Base-by-base conservation (phyloP, 495 filamentous ascomycete species). In the Penicillium macrosclerotiorum region DNA sequence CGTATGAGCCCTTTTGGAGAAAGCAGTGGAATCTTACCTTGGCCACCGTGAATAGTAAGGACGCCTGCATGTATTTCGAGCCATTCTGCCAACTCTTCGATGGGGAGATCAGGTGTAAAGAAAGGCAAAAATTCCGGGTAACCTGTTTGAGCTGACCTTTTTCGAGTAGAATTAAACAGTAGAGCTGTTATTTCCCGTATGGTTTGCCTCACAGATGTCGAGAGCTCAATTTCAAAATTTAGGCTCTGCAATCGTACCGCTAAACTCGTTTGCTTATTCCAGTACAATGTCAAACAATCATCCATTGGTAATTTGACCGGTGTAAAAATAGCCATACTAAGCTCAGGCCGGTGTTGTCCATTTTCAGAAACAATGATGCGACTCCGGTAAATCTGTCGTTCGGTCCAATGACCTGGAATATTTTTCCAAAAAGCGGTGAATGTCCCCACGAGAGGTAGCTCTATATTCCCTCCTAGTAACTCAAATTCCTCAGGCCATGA, bases 11-110 rank as follows among this genome's bases (percentile, higher is more conserved):
- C 38, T 9, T 12, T 27, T 5, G 38, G 38, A 1, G 19, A 26
- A 23, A 41, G 22, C 18, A 41, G 14, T 13, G 38, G 38, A 8
- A 30, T 41, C 18, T 27, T 41, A 30, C 14, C 29, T 41, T 29
- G 38, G 12, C 26, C 38, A 1, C 8, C 24, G 19, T 24, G n/a
- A 17, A 41, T 41, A 30, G 24, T 17, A 19, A 41, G 18, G 11
- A 13, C 26, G 26, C 38, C 38, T 8, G 26, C 22, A 19, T 41
- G 26, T 12, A 41, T 24, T 9, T 17, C 6, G n/a, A 41, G 38
- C 38, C 38, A 41, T 1, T 41, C 38, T 12, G 26, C 38, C 29
- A 41, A 23, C 23, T 41, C 38, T 30, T 41, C 22, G 22, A 41
- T 17, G 18, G 38, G 38, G 29, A 41, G 38, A 29, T 41, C 38